These are phyloP conservation scores for Trametes coccinea DNA, from an alignment of 768 basidiomycete genomes.

Conservation along the genomic window DNA sequence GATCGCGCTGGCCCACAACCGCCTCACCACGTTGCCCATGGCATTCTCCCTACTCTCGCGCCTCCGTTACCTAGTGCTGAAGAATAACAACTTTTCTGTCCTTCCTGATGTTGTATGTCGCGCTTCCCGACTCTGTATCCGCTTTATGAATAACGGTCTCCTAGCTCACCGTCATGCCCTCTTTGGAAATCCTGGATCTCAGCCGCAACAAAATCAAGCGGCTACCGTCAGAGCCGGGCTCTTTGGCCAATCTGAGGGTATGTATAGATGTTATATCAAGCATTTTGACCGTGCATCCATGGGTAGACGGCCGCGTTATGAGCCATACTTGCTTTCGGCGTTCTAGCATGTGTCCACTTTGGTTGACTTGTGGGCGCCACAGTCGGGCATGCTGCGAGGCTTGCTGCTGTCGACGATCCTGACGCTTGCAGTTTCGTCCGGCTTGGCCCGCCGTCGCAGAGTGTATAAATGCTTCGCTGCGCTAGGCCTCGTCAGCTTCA, in stretches of 20 bases:
- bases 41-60: conserved; percentile 71
- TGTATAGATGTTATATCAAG: conserved; percentile 21
- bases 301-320: too few relatives aligned
- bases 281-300: not conserved
- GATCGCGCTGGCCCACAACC: conserved; percentile 85
- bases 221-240: conserved; percentile 79
- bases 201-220: conserved; percentile 87
- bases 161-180: conserved; percentile 81
- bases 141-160: not conserved
- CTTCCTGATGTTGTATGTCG: conserved; percentile 85
- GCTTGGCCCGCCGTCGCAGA: too few relatives aligned
- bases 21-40: conserved; percentile 72
- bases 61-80: conserved; percentile 84
- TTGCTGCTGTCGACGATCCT: too few relatives aligned
- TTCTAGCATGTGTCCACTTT: too few relatives aligned
- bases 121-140: conserved; percentile 3
- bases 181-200: conserved; percentile 91
- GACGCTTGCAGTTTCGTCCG: too few relatives aligned
- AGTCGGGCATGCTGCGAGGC: too few relatives aligned
- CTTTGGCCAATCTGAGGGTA: conserved; percentile 74
- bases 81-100: conserved; percentile 75
- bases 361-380: too few relatives aligned
- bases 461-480: too few relatives aligned
- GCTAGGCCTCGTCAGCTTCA: too few relatives aligned
- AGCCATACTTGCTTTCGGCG: too few relatives aligned